phyloP scores from a whole-genome alignment of 1,284 basidiomycete genomes.

The Cryptococcus amylolentus region DNA sequence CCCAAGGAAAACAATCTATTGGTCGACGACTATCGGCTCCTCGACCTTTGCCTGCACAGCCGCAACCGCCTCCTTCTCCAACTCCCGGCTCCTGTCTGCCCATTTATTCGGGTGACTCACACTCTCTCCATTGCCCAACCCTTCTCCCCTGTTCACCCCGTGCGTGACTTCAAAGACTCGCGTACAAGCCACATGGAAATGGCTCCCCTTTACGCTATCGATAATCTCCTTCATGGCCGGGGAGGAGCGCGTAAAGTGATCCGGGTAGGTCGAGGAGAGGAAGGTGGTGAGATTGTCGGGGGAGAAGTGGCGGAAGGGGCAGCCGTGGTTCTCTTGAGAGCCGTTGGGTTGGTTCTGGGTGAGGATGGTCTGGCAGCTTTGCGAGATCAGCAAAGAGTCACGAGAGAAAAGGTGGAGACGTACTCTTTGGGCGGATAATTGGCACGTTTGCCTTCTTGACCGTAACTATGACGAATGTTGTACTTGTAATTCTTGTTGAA shows the following conservation, averaged over 20 bases:
- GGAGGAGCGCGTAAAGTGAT: constrained; percentile 56
- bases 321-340: constrained; percentile 76
- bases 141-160: constrained; percentile 84
- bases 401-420: constrained; percentile 18
- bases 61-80: constrained; percentile 39
- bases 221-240: constrained; percentile 83
- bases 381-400: not conserved
- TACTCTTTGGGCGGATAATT: constrained; percentile 93
- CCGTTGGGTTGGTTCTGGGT: constrained; percentile 66
- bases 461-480: constrained; percentile 94
- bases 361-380: constrained; percentile 86
- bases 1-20: not conserved
- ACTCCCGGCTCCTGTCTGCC: constrained; percentile 54
- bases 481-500: constrained; percentile 99
- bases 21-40: constrained; percentile 18
- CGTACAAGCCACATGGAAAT: constrained; percentile 96
- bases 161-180: constrained; percentile 96
- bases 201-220: constrained; percentile 70
- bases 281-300: constrained; percentile 77
- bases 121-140: constrained; percentile 79
- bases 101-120: constrained; percentile 92
- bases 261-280: constrained; percentile 65
- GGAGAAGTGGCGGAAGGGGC: constrained; percentile 90
- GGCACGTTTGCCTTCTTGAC: constrained; percentile 86
- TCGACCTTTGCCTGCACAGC: constrained; percentile 27